Base-by-base conservation (phyloP, 805 yeast species). In the Teunomyces pallodes region DNA sequence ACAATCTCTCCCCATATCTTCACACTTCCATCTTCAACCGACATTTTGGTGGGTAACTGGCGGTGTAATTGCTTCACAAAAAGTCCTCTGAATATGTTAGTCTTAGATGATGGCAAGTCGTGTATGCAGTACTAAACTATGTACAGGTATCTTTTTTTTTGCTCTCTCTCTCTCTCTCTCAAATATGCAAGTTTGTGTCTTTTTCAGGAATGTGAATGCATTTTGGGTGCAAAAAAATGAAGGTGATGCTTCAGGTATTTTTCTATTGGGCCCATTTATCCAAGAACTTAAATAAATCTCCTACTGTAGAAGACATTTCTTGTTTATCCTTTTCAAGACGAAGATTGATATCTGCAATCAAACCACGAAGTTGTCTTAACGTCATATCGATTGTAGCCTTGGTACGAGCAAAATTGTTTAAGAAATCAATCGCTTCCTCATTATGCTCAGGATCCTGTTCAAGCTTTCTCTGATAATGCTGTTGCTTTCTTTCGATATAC, bases 341-440 rank as follows among this genome's bases (percentile, higher is more conserved):
- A 12, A 59, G 49, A 3, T 59, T 54, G 6, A 69, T 59, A 55
- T 72, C 74, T 7, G 74, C 75, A 16, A 72, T 65, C 36, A 71
- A 60, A 0, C 67, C 69, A 31, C 58, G 56, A 27, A 69, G 46
- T 40, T 53, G 54, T 7, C 43, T 16, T 20, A 42, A 42, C n/a
- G 45, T 42, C 38, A 29, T 16, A 5, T 42, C 28, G 14, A 30
- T 30, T 9, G 29, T 24, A 5, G 30, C 35, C 27, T 16, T 13
- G 7, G 20, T 16, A 24, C 30, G 38, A 10, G 32, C 38, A 30
- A 41, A 32, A 30, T 30, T 47, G 31, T 44, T 40, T 46, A 47
- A 32, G 13, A 30, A 36, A 16, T 36, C 42, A 10, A 49, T 49
- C 26, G 47, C 31, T 14, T 31, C 28, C 30, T 49, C 41, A 4